These are phyloP conservation scores for rapeseed (Brassica napus) DNA, from an alignment of 345 rosid species.

Conservation along the genomic window Da-Ae NC_063434.1:25723501-25724000, in stretches of 20 bases:
- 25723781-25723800: background rate
- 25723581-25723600: background rate
- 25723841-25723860: background rate
- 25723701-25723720: slow-evolving; percentile 2
- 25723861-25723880: background rate
- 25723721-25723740: background rate
- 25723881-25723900: background rate
- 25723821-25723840: background rate
- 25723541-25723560: too few species aligned
- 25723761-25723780: background rate
- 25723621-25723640: background rate
- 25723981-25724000: background rate
- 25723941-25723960: background rate
- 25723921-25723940: background rate
- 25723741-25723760: background rate
- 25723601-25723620: background rate
- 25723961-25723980: background rate
- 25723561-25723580: background rate
- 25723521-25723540: too few species aligned
- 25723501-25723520: too few species aligned
- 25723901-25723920: background rate
- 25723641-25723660: background rate
- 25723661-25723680: background rate
- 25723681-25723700: background rate
- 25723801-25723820: background rate